These are phyloP conservation scores for Pezizomycotina sp. DNA, from an alignment of 2,329 filamentous ascomycete species.

Conservation along the genomic window DNA sequence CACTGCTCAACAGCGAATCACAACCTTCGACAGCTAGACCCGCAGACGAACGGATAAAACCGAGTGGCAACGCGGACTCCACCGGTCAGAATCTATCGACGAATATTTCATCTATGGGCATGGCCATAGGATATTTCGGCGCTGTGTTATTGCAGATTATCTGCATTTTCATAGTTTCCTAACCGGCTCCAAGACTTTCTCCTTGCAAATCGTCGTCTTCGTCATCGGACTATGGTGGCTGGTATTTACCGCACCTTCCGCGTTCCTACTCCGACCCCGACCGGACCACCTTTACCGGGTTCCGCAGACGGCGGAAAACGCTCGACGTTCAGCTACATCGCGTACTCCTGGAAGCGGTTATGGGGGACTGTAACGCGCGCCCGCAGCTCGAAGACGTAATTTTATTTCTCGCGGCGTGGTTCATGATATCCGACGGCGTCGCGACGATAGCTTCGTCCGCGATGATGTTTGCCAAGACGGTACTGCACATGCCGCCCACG, in stretches of 20 bases:
- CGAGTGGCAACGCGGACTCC: slow-evolving; percentile 11
- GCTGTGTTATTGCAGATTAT: slow-evolving; percentile 58
- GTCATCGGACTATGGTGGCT: slow-evolving; percentile 87
- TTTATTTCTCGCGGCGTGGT: slow-evolving; percentile 77
- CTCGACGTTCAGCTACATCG: slow-evolving; percentile 54
- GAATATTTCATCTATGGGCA: slow-evolving; percentile 77
- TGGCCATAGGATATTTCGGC: slow-evolving; percentile 83
- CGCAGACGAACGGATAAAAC: slow-evolving; percentile 26
- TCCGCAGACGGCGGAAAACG: slow-evolving; percentile 21
- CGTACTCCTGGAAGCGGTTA: slow-evolving; percentile 72
- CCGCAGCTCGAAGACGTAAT: slow-evolving; percentile 53
- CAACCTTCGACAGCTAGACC: slow-evolving; percentile 6
- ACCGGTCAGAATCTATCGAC: slow-evolving; percentile 57
- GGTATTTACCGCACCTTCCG: slow-evolving; percentile 72
- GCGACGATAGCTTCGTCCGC: slow-evolving; percentile 90
- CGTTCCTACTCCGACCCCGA: slow-evolving; percentile 70
- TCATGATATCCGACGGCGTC: slow-evolving; percentile 82
- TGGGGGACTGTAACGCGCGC: slow-evolving; percentile 65
- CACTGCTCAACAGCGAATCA: slow-evolving; percentile 9
- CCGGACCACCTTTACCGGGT: slow-evolving; percentile 63
- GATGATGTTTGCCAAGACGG: slow-evolving; percentile 85
- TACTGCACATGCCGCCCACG: slow-evolving; percentile 74
- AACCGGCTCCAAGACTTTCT: slow-evolving; percentile 63
- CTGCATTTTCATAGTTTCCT: slow-evolving; percentile 62
- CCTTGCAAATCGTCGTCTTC: slow-evolving; percentile 72